Conservation (phyloP, 2,329 filamentous ascomycete species). For the Ciborinia camelliae region DNA sequence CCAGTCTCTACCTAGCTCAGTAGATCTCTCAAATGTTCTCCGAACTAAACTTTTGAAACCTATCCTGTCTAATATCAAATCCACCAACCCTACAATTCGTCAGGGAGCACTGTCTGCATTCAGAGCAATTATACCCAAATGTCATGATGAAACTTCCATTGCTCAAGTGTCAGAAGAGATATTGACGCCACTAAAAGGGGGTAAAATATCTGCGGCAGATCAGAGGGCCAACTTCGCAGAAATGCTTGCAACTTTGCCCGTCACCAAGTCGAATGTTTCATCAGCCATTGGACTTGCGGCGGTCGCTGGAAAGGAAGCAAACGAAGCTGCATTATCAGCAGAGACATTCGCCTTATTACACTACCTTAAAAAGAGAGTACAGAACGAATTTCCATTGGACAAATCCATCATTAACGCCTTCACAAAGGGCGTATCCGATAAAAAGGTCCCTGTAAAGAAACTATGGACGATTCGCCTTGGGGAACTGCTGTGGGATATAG, state of each 20-base stretch:
- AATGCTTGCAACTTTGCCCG: slow-evolving; percentile 65
- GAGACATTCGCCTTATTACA: slow-evolving; percentile 70
- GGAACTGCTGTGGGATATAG: slow-evolving; percentile 61
- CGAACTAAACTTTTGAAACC: slow-evolving; percentile 75
- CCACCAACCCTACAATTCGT: slow-evolving; percentile 75
- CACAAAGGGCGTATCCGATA: slow-evolving; percentile 79
- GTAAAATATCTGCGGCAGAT: slow-evolving; percentile 80
- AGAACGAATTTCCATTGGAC: slow-evolving; percentile 58
- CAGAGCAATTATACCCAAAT: slow-evolving; percentile 61
- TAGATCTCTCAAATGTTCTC: slow-evolving; percentile 77
- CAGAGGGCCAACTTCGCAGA: slow-evolving; percentile 80
- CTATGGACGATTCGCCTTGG: slow-evolving; percentile 77
- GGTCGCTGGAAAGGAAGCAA: slow-evolving; percentile 78
- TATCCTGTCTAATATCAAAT: slow-evolving; percentile 85
- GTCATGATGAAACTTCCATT: slow-evolving; percentile 54
- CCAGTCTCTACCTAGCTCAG: slow-evolving; percentile 59
- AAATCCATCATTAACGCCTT: slow-evolving; percentile 68
- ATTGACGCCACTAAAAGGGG: slow-evolving; percentile 71
- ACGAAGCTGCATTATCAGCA: slow-evolving; percentile 74
- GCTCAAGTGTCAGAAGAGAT: slow-evolving; percentile 74
- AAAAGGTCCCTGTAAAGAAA: slow-evolving; percentile 72
- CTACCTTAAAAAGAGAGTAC: slow-evolving; percentile 60
- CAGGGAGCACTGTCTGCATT: slow-evolving; percentile 74
- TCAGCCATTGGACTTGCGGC: slow-evolving; percentile 64
- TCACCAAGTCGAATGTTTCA: slow-evolving; percentile 59